Percentiles rank a stretch among this genome's conserved stretches.
Evolutionary conservation across 805 yeast genomes (phyloP).

Genomic region (Saturnispora silvae): DNA sequence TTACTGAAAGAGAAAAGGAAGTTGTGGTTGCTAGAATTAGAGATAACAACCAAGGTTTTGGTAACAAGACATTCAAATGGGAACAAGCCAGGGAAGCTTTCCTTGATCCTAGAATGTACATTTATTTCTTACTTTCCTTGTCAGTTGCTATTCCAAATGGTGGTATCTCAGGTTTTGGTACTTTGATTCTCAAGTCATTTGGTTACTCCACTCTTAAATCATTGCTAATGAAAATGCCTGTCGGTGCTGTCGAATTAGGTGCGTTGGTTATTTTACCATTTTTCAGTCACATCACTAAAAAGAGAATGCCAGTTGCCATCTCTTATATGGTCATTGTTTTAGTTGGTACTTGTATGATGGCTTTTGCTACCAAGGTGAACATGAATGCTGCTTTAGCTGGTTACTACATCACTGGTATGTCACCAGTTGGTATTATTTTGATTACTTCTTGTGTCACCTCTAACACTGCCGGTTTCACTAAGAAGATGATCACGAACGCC

Average conservation of each 20-base stretch:
- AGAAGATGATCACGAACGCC: conserved; percentile 51
- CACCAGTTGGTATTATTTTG: conserved; percentile 22
- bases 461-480: conserved; percentile 67
- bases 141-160: conserved; percentile 15
- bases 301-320: conserved; percentile 18
- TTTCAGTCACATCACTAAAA: conserved; percentile 17
- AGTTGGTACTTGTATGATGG: conserved; percentile 12
- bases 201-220: conserved; percentile 21
- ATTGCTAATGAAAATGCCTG: conserved; percentile 19
- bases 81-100: conserved; percentile 17
- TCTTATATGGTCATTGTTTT: conserved; percentile 12
- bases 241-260: conserved; percentile 23
- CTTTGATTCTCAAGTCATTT: conserved; percentile 23
- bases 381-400: conserved; percentile 21
- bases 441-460: conserved; percentile 29
- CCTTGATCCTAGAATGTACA: conserved; percentile 33
- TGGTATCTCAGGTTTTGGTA: conserved; percentile 35
- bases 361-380: conserved; percentile 15
- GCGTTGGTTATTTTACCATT: conserved; percentile 26
- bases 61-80: conserved; percentile 33
- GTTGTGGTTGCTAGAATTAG: conserved; percentile 33
- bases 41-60: conserved; percentile 25
- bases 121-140: conserved; percentile 25
- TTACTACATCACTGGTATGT: conserved; percentile 19
- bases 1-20: conserved; percentile 27